Evolutionary conservation across 225 moss, liverwort and hornwort species (phyloP).

Genomic region (Bryoerythrophyllum caledonicum): DNA sequence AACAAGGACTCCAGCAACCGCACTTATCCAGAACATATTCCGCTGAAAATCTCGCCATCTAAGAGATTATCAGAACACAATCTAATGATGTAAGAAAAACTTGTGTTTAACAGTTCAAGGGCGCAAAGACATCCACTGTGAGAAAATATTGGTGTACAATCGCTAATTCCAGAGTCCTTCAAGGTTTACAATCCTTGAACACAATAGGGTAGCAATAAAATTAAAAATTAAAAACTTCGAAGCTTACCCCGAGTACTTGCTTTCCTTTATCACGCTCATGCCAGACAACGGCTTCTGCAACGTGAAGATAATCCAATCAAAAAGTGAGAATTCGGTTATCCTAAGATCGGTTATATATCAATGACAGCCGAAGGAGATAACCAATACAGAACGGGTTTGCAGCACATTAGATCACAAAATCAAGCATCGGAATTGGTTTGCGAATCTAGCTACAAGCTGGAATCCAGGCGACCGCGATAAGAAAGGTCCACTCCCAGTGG

Average conservation of each 20-base stretch:
- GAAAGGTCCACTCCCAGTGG: background rate
- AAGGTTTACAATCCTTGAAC: background rate
- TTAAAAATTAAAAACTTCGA: background rate
- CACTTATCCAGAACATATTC: slow-evolving; percentile 77
- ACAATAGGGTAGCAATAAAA: background rate
- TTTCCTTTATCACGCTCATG: slow-evolving; percentile 29
- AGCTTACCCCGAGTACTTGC: slow-evolving; percentile 55
- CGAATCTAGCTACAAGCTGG: background rate
- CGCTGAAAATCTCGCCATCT: slow-evolving; percentile 76
- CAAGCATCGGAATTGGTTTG: background rate
- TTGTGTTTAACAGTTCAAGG: background rate
- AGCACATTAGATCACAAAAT: background rate
- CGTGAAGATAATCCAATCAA: background rate
- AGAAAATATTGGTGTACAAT: background rate
- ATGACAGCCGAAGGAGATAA: background rate
- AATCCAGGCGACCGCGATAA: background rate
- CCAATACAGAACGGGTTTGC: background rate
- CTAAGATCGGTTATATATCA: background rate
- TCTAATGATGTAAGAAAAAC: background rate
- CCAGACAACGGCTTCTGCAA: slow-evolving; percentile 23
- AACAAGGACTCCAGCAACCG: slow-evolving; percentile 56
- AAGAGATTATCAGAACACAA: slow-evolving; percentile 3
- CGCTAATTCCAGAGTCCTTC: background rate
- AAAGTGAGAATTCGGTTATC: background rate
- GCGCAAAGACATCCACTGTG: background rate